phyloP scores from a whole-genome alignment of 2,329 filamentous ascomycete species.

The Berkeleyomyces basicola region DNA sequence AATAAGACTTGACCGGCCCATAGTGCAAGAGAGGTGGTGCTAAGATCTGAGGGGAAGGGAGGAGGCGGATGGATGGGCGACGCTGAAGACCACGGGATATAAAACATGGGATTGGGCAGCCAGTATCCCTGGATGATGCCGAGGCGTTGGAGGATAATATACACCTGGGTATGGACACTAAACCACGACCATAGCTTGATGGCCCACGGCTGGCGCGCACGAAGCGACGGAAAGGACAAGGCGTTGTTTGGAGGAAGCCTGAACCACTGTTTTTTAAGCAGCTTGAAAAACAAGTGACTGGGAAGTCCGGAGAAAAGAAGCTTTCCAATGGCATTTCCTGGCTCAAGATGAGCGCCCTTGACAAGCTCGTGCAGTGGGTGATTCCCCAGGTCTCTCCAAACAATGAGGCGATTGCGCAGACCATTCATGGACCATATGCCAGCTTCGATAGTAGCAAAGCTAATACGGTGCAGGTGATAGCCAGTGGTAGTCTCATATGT shows the following conservation, averaged over 20 bases:
- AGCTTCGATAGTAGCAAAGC: conserved; percentile 24
- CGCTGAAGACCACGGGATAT: conserved; percentile 35
- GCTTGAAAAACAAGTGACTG: conserved; percentile 21
- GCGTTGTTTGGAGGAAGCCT: not conserved
- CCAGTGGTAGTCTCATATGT: conserved; percentile 33
- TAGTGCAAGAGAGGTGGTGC: conserved; percentile 22
- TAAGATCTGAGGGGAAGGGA: conserved; percentile 25
- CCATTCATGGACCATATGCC: conserved; percentile 36
- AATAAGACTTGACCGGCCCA: conserved; percentile 29
- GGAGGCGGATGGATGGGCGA: conserved; percentile 34
- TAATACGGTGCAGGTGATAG: conserved; percentile 22
- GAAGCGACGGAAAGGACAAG: conserved; percentile 1
- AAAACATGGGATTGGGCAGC: conserved; percentile 32
- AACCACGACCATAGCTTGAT: conserved; percentile 10
- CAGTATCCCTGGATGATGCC: conserved; percentile 27
- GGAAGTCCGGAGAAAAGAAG: conserved; percentile 26
- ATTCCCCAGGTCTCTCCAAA: conserved; percentile 26
- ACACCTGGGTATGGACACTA: conserved; percentile 31
- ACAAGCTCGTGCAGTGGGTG: conserved; percentile 31
- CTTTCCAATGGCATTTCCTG: conserved; percentile 19
- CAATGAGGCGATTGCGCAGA: conserved; percentile 37
- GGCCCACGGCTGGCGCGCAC: conserved; percentile 3
- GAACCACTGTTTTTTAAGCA: conserved; percentile 6
- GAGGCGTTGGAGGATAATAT: conserved; percentile 34
- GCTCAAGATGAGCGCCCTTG: conserved; percentile 20